A percentile compares a stretch with the other conserved stretches of the same genome.
phyloP scores from a whole-genome alignment of 2,329 filamentous ascomycete genomes.

The Pseudocercospora crystallina region DNA sequence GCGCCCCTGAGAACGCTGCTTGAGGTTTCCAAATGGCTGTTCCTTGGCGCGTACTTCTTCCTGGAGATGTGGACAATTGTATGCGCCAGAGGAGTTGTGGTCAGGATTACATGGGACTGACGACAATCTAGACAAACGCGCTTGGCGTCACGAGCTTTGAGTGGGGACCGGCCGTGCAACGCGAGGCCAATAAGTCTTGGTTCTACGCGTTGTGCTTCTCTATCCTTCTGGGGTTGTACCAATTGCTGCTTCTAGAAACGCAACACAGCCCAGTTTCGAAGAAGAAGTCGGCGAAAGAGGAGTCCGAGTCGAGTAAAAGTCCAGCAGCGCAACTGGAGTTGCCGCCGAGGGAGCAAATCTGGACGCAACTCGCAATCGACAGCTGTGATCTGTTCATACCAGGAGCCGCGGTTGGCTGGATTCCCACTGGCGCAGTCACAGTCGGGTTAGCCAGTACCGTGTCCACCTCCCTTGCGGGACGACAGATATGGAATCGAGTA shows the following conservation, averaged over 20 bases:
- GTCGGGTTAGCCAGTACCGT: constrained; percentile 61
- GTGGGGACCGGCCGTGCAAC: constrained; percentile 49
- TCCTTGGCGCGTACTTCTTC: constrained; percentile 66
- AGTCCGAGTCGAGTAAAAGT: background rate
- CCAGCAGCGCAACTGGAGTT: no score
- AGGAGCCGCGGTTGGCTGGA: constrained; percentile 60
- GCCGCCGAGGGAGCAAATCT: constrained; percentile 1
- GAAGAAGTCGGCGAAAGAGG: background rate
- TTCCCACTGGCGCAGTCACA: constrained; percentile 50
- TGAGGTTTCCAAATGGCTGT: constrained; percentile 58
- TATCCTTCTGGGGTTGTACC: constrained; percentile 45
- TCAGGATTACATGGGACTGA: background rate
- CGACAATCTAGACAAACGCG: constrained; percentile 37
- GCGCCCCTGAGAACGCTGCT: constrained; percentile 42
- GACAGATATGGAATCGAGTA: constrained; percentile 57
- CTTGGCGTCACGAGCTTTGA: constrained; percentile 51
- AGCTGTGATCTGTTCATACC: constrained; percentile 64
- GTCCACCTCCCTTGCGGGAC: constrained; percentile 61
- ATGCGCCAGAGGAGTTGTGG: background rate
- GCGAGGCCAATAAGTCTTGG: constrained; percentile 70
- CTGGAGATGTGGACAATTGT: constrained; percentile 65
- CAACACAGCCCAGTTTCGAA: background rate
- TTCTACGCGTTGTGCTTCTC: constrained; percentile 60
- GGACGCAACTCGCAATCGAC: constrained; percentile 56
- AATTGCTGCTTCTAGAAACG: background rate